A percentile compares a stretch with the other conserved stretches of the same genome.
Evolutionary conservation across 352 stramenopile species (phyloP).

Genomic region (Phytophthora pini): DNA sequence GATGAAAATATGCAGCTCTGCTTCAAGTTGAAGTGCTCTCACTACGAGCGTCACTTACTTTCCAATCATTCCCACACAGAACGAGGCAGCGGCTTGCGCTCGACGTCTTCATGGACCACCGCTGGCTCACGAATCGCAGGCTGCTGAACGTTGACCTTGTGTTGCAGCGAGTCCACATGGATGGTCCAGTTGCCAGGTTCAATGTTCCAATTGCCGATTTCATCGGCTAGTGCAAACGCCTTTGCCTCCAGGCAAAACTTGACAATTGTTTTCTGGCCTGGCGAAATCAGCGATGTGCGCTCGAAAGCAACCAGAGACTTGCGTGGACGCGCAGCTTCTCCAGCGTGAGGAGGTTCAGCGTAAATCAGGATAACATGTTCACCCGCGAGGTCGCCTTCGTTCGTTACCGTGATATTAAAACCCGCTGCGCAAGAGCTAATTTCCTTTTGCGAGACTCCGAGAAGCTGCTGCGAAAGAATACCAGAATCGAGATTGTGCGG

Average conservation of each 20-base stretch:
- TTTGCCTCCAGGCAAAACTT: constrained; percentile 44
- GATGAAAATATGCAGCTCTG: not conserved
- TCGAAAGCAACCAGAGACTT: constrained; percentile 66
- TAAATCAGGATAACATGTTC: constrained; percentile 57
- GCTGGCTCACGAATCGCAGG: not conserved
- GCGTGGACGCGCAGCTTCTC: constrained; percentile 40
- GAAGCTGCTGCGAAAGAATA: constrained; percentile 23
- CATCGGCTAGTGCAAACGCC: constrained; percentile 50
- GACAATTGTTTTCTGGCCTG: constrained; percentile 29
- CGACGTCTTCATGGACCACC: constrained; percentile 9
- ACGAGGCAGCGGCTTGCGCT: constrained; percentile 25
- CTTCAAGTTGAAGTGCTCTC: not conserved
- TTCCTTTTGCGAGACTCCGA: not conserved
- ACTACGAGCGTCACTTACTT: too few species aligned
- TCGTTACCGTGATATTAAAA: constrained; percentile 52
- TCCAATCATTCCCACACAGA: constrained; percentile 13
- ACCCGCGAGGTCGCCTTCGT: constrained; percentile 45
- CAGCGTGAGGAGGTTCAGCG: constrained; percentile 36
- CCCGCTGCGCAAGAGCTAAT: constrained; percentile 18
- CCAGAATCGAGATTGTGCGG: constrained; percentile 12
- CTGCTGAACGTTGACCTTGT: constrained; percentile 36
- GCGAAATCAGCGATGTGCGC: constrained; percentile 45
- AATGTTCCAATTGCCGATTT: constrained; percentile 42
- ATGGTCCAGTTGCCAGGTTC: constrained; percentile 53
- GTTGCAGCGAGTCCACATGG: constrained; percentile 34